Evolutionary conservation across 345 rosid species (phyloP).

Genomic region (Eucalyptus tenuipes): DNA sequence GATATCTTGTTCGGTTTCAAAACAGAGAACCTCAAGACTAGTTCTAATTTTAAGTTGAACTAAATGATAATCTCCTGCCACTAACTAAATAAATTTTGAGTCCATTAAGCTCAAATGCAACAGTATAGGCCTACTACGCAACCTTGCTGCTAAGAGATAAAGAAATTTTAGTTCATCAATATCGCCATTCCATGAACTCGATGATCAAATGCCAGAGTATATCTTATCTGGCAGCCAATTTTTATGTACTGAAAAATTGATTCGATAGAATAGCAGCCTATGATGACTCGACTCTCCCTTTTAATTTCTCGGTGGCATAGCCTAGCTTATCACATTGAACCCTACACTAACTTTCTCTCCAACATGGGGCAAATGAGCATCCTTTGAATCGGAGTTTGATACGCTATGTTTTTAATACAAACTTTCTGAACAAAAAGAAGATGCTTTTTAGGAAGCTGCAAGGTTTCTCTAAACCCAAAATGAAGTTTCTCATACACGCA

Average conservation of each 20-base stretch:
- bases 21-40: background rate
- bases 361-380: background rate
- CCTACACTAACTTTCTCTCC: background rate
- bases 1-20: background rate
- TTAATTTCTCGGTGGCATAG: background rate
- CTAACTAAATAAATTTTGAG: background rate
- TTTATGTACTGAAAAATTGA: background rate
- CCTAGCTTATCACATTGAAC: background rate
- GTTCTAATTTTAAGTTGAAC: background rate
- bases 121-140: background rate
- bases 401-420: background rate
- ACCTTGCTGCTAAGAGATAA: background rate
- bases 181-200: background rate
- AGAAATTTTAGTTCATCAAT: background rate
- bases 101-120: background rate
- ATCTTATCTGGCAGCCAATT: background rate
- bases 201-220: background rate
- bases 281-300: background rate
- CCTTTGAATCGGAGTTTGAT: background rate
- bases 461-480: background rate
- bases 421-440: background rate
- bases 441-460: background rate
- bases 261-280: background rate
- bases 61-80: background rate
- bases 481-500: background rate